A percentile compares a stretch with the other conserved stretches of the same genome.
Evolutionary conservation across 768 basidiomycete species (phyloP).

Genomic region (Brasilioporus rufonigricans): DNA sequence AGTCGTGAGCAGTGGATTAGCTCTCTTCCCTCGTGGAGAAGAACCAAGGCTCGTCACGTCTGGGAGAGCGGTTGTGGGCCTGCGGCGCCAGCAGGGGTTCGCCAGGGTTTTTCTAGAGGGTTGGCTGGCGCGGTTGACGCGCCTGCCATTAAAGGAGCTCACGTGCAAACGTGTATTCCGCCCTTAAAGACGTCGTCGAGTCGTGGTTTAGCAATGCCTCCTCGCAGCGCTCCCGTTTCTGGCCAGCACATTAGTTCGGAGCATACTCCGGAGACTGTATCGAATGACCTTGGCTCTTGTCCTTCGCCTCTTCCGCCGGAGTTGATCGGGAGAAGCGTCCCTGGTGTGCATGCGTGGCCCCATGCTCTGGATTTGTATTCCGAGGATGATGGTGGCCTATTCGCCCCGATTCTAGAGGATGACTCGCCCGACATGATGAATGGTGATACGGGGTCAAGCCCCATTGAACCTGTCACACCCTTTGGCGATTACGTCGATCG

Average conservation of each 20-base stretch:
- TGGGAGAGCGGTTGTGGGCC: constrained; percentile 54
- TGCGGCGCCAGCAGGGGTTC: constrained; percentile 11
- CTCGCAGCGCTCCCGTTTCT: constrained; percentile 27
- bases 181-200: constrained; percentile 43
- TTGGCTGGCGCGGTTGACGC: constrained; percentile 77
- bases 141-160: constrained; percentile 80
- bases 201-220: constrained; percentile 14
- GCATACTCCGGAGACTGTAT: background rate
- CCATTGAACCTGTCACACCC: constrained; percentile 71
- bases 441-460: constrained; percentile 61
- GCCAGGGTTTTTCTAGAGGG: constrained; percentile 69
- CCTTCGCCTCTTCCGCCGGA: constrained; percentile 12
- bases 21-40: constrained; percentile 70
- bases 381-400: constrained; percentile 37
- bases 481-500: constrained; percentile 77
- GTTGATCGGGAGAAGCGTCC: constrained; percentile 2
- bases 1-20: constrained; percentile 73
- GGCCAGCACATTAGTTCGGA: constrained; percentile 20
- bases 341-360: constrained; percentile 16
- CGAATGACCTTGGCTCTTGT: background rate
- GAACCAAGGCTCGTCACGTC: constrained; percentile 61
- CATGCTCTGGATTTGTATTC: constrained; percentile 16
- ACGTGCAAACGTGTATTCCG: constrained; percentile 84
- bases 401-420: constrained; percentile 65
- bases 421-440: constrained; percentile 54